Evolutionary conservation across 2,329 filamentous ascomycete species (phyloP).

Genomic region (Fusarium solani-melongenae): DNA sequence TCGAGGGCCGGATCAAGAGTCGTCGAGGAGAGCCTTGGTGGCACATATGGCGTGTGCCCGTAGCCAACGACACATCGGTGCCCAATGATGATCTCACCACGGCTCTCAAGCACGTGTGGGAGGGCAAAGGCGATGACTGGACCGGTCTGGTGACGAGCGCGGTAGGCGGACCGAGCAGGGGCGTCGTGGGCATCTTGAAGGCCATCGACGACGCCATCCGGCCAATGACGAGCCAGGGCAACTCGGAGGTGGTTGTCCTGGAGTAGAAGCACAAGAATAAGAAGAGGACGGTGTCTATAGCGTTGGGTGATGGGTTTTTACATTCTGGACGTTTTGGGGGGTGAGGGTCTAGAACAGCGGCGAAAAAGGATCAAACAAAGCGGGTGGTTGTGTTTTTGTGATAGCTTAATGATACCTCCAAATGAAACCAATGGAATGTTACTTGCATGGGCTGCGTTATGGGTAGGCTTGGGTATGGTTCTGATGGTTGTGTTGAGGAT

Average conservation of each 20-base stretch:
- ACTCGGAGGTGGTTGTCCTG: slow-evolving; percentile 34
- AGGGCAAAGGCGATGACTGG: slow-evolving; percentile 57
- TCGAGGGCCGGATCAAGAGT: slow-evolving; percentile 64
- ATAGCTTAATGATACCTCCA: slow-evolving; percentile 48
- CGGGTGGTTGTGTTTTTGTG: slow-evolving; percentile 39
- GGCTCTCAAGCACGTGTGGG: slow-evolving; percentile 59
- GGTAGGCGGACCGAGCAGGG: slow-evolving; percentile 53
- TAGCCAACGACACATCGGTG: slow-evolving; percentile 15
- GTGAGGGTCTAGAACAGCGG: slow-evolving; percentile 25
- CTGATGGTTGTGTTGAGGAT: neutral
- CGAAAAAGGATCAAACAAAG: slow-evolving; percentile 36
- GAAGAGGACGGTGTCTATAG: slow-evolving; percentile 1
- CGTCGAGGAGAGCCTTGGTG: slow-evolving; percentile 63
- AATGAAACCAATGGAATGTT: slow-evolving; percentile 37
- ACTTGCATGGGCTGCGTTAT: neutral
- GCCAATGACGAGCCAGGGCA: slow-evolving; percentile 33
- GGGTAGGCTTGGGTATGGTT: neutral
- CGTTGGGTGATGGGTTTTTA: slow-evolving; percentile 15
- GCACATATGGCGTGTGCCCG: slow-evolving; percentile 57
- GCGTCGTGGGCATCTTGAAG: slow-evolving; percentile 59
- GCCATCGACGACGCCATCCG: slow-evolving; percentile 61
- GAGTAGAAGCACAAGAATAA: slow-evolving; percentile 26
- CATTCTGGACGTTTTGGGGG: slow-evolving; percentile 23
- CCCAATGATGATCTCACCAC: slow-evolving; percentile 50
- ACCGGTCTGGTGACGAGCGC: slow-evolving; percentile 60